Conservation (phyloP, 768 basidiomycete species). For the Auricularia sp. region DNA sequence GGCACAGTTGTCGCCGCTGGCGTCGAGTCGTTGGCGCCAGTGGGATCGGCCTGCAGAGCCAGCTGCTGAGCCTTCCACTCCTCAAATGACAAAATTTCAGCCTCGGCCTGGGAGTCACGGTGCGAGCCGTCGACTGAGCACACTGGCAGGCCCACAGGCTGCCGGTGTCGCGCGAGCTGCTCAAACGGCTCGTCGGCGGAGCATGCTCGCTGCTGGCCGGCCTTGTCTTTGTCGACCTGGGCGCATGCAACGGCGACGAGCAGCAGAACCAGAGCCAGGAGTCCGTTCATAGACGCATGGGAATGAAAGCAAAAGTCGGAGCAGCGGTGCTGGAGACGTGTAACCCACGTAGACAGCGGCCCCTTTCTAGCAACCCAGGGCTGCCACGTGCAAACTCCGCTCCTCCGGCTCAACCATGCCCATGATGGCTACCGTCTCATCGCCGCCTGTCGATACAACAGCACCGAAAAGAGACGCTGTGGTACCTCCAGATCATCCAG, state of each 20-base stretch:
- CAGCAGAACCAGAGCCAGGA: too few relatives aligned
- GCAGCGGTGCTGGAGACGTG: constrained; percentile 43
- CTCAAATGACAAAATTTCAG: constrained; percentile 60
- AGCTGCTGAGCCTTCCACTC: constrained; percentile 76
- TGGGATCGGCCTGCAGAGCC: constrained; percentile 25
- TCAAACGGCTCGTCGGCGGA: constrained; percentile 4
- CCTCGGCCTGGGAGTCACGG: not conserved
- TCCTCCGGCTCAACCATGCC: too few relatives aligned
- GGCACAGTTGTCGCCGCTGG: constrained; percentile 12
- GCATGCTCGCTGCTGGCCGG: constrained; percentile 9
- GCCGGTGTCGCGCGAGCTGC: constrained; percentile 3
- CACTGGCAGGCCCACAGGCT: not conserved
- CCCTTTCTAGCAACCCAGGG: too few relatives aligned
- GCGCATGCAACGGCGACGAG: constrained; percentile 12
- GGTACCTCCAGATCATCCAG: too few relatives aligned
- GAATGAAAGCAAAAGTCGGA: constrained; percentile 25
- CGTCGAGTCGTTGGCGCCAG: constrained; percentile 11
- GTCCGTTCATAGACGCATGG: not conserved
- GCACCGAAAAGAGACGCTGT: too few relatives aligned
- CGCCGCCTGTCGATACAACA: too few relatives aligned
- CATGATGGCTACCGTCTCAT: too few relatives aligned
- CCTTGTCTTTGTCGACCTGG: constrained; percentile 6
- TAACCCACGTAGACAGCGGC: constrained; percentile 58
- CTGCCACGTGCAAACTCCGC: too few relatives aligned
- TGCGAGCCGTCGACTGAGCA: not conserved